A percentile compares a stretch with the other conserved stretches of the same genome.
Evolutionary conservation across 1,139 yeast genomes (phyloP).

Genomic region (Candida mesenterica): DNA sequence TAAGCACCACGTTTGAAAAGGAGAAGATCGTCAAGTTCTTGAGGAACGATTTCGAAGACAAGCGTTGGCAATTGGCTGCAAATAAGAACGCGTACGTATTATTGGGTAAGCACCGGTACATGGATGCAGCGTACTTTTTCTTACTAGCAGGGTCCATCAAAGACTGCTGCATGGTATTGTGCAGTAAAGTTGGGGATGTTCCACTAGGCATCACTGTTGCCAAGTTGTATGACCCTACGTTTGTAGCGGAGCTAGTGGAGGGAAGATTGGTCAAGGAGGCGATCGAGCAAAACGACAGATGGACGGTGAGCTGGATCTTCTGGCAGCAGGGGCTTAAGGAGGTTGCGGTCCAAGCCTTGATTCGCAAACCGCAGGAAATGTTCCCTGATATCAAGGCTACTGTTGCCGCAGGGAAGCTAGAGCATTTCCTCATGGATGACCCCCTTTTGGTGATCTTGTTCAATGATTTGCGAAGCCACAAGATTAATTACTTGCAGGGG

Average conservation of each 20-base stretch:
- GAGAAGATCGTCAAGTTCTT: slow-evolving; percentile 76
- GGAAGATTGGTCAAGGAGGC: slow-evolving; percentile 58
- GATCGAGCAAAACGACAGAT: slow-evolving; percentile 63
- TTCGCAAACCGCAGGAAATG: slow-evolving; percentile 53
- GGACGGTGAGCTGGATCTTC: slow-evolving; percentile 81
- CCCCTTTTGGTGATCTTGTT: slow-evolving; percentile 76
- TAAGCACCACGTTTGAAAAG: slow-evolving; percentile 76
- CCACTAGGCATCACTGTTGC: slow-evolving; percentile 80
- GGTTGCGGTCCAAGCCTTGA: slow-evolving; percentile 61
- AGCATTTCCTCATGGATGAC: slow-evolving; percentile 62
- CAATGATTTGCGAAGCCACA: slow-evolving; percentile 53
- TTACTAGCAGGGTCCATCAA: slow-evolving; percentile 72
- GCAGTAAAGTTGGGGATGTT: slow-evolving; percentile 63
- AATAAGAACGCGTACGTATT: slow-evolving; percentile 89
- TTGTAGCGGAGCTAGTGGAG: slow-evolving; percentile 47
- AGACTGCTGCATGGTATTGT: slow-evolving; percentile 75
- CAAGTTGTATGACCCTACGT: slow-evolving; percentile 53
- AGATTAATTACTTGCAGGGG: slow-evolving; percentile 48
- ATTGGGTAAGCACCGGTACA: slow-evolving; percentile 79
- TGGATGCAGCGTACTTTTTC: slow-evolving; percentile 89
- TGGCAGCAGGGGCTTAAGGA: slow-evolving; percentile 61
- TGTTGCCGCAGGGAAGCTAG: slow-evolving; percentile 1
- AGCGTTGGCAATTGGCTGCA: slow-evolving; percentile 87
- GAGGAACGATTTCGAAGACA: slow-evolving; percentile 67
- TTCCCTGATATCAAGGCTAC: slow-evolving; percentile 13